phyloP scores from a whole-genome alignment of 177 flowering plant genomes.

The Vitis hybrid region DNA sequence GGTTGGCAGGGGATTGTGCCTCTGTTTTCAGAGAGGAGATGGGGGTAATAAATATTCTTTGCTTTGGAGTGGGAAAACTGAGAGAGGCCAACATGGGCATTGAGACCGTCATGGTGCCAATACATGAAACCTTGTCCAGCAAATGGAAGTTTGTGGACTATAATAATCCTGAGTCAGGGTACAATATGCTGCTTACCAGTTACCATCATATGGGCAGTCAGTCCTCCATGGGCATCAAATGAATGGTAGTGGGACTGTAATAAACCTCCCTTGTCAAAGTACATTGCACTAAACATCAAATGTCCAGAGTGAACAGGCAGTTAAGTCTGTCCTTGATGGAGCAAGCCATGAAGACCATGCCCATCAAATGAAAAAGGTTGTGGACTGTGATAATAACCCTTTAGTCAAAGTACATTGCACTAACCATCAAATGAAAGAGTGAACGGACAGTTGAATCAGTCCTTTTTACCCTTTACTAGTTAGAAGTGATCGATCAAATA shows the following conservation, averaged over 20 bases:
- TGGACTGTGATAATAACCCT: too few relatives aligned
- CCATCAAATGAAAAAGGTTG: too few relatives aligned
- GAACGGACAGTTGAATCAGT: not conserved
- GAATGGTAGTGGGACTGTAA: too few relatives aligned
- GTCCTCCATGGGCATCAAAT: too few relatives aligned
- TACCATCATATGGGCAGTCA: too few relatives aligned
- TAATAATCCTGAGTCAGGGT: not conserved
- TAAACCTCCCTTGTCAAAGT: too few relatives aligned
- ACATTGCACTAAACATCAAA: too few relatives aligned
- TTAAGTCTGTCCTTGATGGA: too few relatives aligned
- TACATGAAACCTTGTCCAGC: not conserved
- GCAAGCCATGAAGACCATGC: too few relatives aligned
- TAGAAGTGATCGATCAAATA: not conserved
- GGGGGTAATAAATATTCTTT: constrained; percentile 13
- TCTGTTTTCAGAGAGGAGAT: constrained; percentile 14
- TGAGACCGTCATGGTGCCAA: not conserved
- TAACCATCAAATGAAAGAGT: constrained; percentile 3
- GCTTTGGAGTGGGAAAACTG: constrained; percentile 7
- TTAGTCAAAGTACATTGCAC: constrained; percentile 12
- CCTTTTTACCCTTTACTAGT: not conserved
- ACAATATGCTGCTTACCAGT: too few relatives aligned
- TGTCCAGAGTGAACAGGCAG: too few relatives aligned
- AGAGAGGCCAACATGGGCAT: constrained; percentile 8
- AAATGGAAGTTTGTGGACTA: not conserved
- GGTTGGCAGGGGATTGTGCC: constrained; percentile 13